Base-by-base conservation (phyloP, 2,329 filamentous ascomycete genomes). In the Trichocomaceae sp. region DNA sequence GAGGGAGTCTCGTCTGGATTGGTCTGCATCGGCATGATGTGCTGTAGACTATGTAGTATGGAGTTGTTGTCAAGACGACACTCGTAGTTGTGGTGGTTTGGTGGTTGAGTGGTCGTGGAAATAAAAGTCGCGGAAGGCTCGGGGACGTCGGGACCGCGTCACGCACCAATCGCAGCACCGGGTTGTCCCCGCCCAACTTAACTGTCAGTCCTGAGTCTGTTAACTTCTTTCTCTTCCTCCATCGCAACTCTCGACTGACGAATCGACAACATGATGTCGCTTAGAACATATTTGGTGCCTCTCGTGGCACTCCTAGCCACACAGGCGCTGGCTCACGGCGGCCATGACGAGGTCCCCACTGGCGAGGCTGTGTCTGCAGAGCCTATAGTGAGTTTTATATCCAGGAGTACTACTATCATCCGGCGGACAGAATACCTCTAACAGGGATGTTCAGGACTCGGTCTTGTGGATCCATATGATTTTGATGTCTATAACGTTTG, bases 381-480 rank as follows among this genome's bases (percentile, higher is more conserved):
- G 33, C 88, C 88, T 1, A 80, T 92, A 63, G 86, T 88, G 77
- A 57, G 83, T 75, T 64, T 2, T 29, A 45, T 37, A 26, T 35
- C 44, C 10, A 31, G n/a, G 2, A 10, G 35, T 45, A 26, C n/a
- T n/a, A n/a, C n/a, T n/a, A 10, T 39, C 37, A n/a, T 20, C 45
- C 31, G n/a, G 20, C 3, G 17, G 31, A 29, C 20, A 17, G 41
- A n/a, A 29, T 50, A 52, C 59, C 59, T 49, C 58, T 53, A 37
- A 22, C 44, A 8, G 22, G 26, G 37, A 35, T 41, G 6, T 54
- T 17, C 13, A 82, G 77, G 93, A 97, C 70, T 80, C 85, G 42
- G 89, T 84, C 64, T 73, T 99, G 82, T 99, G 93, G 93, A 79
- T 86, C 62, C 93, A 99, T 73, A 97, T 99, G 66, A 79, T 96